Percentiles rank a stretch among this genome's conserved stretches.
phyloP scores from a whole-genome alignment of 345 rosid genomes.

The Lepidium africanum region DNA sequence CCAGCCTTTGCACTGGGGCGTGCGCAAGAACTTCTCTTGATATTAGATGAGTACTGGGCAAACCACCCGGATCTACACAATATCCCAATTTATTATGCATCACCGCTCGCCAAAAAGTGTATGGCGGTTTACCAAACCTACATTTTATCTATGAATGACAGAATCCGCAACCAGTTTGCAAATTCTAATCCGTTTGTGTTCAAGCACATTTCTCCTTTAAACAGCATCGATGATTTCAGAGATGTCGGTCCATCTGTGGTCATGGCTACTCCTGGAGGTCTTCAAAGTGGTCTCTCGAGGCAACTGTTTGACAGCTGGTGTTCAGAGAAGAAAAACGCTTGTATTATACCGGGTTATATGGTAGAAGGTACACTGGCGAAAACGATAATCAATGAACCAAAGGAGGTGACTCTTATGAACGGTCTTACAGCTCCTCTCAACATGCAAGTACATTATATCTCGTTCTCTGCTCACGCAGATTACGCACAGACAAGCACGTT shows the following conservation, averaged over 20 bases:
- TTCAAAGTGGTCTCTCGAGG: slow-evolving; percentile 87
- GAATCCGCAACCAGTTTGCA: slow-evolving; percentile 87
- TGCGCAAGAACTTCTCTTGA: slow-evolving; percentile 75
- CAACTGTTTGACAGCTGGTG: slow-evolving; percentile 95
- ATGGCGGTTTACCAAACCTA: slow-evolving; percentile 97
- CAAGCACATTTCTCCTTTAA: slow-evolving; percentile 74
- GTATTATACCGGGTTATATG: slow-evolving; percentile 80
- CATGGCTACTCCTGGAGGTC: slow-evolving; percentile 92
- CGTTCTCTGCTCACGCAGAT: slow-evolving; percentile 95
- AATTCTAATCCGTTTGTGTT: slow-evolving; percentile 86
- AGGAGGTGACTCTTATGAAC: slow-evolving; percentile 91
- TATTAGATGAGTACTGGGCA: slow-evolving; percentile 88
- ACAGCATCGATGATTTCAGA: slow-evolving; percentile 76
- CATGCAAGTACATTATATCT: slow-evolving; percentile 91
- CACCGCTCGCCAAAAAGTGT: slow-evolving; percentile 93
- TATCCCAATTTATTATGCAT: slow-evolving; percentile 88
- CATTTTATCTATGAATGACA: slow-evolving; percentile 91
- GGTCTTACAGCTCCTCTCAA: slow-evolving; percentile 80
- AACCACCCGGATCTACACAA: slow-evolving; percentile 84
- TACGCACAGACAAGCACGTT: slow-evolving; percentile 93
- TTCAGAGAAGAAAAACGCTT: slow-evolving; percentile 79
- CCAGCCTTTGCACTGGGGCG: slow-evolving; percentile 84
- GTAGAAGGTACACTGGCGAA: slow-evolving; percentile 84
- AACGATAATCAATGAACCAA: slow-evolving; percentile 78
- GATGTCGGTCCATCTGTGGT: slow-evolving; percentile 92